Base-by-base conservation (phyloP, 2,329 filamentous ascomycete genomes). In the Triangularia setosa region DNA sequence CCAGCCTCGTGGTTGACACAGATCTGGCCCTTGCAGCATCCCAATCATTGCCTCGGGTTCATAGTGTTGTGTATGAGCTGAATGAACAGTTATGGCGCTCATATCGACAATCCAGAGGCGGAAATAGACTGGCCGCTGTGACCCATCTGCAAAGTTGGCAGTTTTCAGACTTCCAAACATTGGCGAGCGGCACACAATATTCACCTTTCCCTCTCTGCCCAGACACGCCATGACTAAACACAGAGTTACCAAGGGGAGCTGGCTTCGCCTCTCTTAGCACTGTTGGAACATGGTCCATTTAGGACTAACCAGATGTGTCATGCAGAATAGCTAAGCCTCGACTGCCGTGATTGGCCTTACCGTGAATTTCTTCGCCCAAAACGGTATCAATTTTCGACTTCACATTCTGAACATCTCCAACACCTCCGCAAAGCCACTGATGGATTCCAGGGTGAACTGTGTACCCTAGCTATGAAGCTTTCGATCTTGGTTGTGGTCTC, bases 111-210 rank as follows among this genome's bases (percentile, higher is more conserved):
- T 44, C 33, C 30, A 6, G 40, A 8, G 40, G 58, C 58, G 18
- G 40, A 60, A 60, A 60, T 60, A 60, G 58, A 60, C 40, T 60
- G 35, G 27, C 27, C 27, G 27, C 27, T 12, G 18, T 21, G 28
- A 21, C 55, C 25, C 24, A 33, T 58, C 28, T 33, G 28, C 55
- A 58, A 55, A 8, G 14, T 58, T 18, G 40, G 27, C 55, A 55
- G 5, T 14, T 28, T 25, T 23, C 53, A 55, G 12, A 25, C 53
- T 48, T 24, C 52, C 21, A 28, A 58, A 58, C 55, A 33, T 58
- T 58, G 55, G 28, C 55, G 55, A 58, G 55, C 18, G 55, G 55
- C 55, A 23, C 55, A 27, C 40, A 48, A 48, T 11, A 21, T 18
- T 48, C n/a, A 48, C 40, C 6, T 48, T 48, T 21, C 40, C 40